Evolutionary conservation across 179 eudicot genomes (phyloP).

Genomic region (Corrigiola litoralis): DNA sequence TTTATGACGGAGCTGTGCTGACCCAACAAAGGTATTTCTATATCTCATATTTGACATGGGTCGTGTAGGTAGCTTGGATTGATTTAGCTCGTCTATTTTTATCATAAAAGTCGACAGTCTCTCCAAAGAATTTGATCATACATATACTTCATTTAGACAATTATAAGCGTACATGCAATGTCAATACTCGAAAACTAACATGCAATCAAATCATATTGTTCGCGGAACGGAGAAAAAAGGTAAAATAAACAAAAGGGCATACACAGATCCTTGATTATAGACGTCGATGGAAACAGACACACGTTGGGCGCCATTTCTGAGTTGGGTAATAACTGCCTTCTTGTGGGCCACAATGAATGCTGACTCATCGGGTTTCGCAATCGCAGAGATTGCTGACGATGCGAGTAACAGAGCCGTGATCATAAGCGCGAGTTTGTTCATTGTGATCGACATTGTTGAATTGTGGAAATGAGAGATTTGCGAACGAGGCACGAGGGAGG

Average conservation of each 20-base stretch:
- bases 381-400: not conserved
- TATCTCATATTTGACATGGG: too few species aligned
- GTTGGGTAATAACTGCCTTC: constrained; percentile 63
- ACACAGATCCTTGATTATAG: constrained; percentile 77
- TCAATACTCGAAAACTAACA: constrained; percentile 1
- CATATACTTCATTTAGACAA: too few species aligned
- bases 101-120: too few species aligned
- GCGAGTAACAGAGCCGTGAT: constrained; percentile 9
- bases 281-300: constrained; percentile 66
- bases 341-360: constrained; percentile 83
- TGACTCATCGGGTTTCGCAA: constrained; percentile 34
- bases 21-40: too few species aligned
- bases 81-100: too few species aligned
- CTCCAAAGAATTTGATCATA: too few species aligned
- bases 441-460: constrained; percentile 24
- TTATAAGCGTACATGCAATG: too few species aligned
- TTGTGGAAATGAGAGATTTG: not conserved
- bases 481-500: not conserved
- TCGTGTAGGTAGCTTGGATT: too few species aligned
- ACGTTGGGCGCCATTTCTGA: constrained; percentile 59
- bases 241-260: constrained; percentile 11
- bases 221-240: not conserved
- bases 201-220: not conserved
- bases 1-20: too few species aligned
- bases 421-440: not conserved